phyloP scores from a whole-genome alignment of 306 rosid genomes.

The Styphnolobium japonicum region DNA sequence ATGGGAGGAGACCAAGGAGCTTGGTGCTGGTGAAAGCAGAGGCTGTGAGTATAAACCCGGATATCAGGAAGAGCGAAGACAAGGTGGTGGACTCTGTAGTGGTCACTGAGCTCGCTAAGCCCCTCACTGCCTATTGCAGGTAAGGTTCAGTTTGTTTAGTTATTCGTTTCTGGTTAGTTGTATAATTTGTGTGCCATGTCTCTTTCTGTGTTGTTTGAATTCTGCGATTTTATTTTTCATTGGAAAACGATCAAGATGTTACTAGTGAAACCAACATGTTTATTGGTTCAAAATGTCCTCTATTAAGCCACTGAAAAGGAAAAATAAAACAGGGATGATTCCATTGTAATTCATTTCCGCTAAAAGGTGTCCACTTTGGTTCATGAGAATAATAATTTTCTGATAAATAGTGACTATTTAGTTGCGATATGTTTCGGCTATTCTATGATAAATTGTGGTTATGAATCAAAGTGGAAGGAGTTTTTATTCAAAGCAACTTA shows the following conservation, averaged over 20 bases:
- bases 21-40: slow-evolving; percentile 48
- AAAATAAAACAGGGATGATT: neutral
- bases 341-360: neutral
- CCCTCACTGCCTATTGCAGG: slow-evolving; percentile 71
- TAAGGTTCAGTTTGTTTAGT: neutral
- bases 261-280: neutral
- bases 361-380: neutral
- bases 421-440: neutral
- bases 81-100: slow-evolving; percentile 67
- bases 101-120: slow-evolving; percentile 58
- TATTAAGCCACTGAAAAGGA: neutral
- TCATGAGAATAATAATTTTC: neutral
- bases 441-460: neutral
- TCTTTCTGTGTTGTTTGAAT: neutral
- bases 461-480: neutral
- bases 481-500: too few relatives aligned
- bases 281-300: neutral
- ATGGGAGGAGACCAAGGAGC: slow-evolving; percentile 1
- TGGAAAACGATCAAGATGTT: neutral
- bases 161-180: neutral
- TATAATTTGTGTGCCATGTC: neutral
- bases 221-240: neutral
- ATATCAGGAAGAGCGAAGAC: slow-evolving; percentile 55
- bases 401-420: neutral
- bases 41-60: slow-evolving; percentile 49